phyloP scores from a whole-genome alignment of 805 yeast genomes.

The Lipomyces chichibuensis region DNA sequence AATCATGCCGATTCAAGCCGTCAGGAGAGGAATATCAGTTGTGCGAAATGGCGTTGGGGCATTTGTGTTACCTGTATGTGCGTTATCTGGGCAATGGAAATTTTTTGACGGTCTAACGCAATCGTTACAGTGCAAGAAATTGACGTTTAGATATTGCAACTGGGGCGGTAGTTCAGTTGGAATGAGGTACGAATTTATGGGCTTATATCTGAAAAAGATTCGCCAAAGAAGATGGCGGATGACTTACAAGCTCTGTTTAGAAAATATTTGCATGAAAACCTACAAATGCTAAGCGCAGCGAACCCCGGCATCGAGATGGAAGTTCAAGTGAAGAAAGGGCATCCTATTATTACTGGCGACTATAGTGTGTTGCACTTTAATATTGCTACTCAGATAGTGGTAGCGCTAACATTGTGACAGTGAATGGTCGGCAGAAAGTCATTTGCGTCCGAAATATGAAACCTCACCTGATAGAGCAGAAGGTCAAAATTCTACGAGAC shows the following conservation, averaged over 20 bases:
- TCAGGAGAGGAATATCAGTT: conserved; percentile 59
- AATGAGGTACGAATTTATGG: conserved; percentile 47
- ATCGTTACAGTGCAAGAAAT: conserved; percentile 60
- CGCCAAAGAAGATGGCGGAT: conserved; percentile 24
- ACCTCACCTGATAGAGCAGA: conserved; percentile 62
- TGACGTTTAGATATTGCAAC: conserved; percentile 83
- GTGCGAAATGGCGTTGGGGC: conserved; percentile 80
- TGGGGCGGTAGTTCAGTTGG: conserved; percentile 96
- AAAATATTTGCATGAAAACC: conserved; percentile 61
- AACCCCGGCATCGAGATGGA: conserved; percentile 74
- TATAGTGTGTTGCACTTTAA: conserved; percentile 44
- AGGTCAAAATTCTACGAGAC: conserved; percentile 64
- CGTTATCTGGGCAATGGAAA: too few species aligned
- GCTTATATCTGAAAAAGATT: conserved; percentile 1
- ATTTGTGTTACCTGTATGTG: conserved; percentile 57
- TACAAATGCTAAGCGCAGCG: conserved; percentile 57
- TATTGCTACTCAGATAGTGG: background rate
- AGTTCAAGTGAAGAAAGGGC: conserved; percentile 67
- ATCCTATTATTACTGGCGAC: conserved; percentile 66
- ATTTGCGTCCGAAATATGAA: conserved; percentile 79
- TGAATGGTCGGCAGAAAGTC: conserved; percentile 53
- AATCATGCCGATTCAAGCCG: conserved; percentile 28
- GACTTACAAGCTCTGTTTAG: conserved; percentile 41
- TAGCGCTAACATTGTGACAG: conserved; percentile 7
- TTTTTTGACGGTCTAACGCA: conserved; percentile 1